A percentile compares a stretch with the other conserved stretches of the same genome.
These are phyloP conservation scores for Neofusicoccum laricinum DNA, from an alignment of 2,329 filamentous ascomycete genomes.

Conservation along the genomic window DNA sequence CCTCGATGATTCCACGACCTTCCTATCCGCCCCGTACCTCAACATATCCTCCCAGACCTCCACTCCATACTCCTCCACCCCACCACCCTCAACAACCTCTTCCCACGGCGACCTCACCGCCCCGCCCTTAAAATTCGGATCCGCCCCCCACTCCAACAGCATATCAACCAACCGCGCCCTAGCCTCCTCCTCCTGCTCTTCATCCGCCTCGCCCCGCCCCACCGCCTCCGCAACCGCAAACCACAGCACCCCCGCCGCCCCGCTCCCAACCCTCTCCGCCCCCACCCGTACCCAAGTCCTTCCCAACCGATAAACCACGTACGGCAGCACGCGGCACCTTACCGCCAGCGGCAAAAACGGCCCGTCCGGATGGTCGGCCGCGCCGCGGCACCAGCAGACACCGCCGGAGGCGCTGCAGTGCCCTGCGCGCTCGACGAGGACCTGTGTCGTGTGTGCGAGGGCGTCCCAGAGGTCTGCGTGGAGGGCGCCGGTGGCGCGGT, in stretches of 20 bases:
- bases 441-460: neutral
- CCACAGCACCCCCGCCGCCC: conserved; percentile 18
- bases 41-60: conserved; percentile 30
- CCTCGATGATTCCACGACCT: conserved; percentile 8
- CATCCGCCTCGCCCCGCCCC: neutral
- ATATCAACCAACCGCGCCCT: neutral
- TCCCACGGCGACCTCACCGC: neutral
- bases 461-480: neutral
- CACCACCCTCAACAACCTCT: neutral
- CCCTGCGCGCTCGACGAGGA: neutral
- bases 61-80: conserved; percentile 19
- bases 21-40: conserved; percentile 23
- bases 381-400: conserved; percentile 8
- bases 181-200: neutral
- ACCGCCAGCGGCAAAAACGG: neutral
- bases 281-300: neutral
- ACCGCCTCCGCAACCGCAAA: neutral
- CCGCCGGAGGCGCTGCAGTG: neutral
- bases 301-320: neutral
- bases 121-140: neutral
- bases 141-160: conserved; percentile 1
- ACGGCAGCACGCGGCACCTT: neutral
- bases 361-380: neutral
- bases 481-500: neutral
- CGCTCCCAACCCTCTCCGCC: conserved; percentile 18